Evolutionary conservation across 1,284 basidiomycete genomes (phyloP).

Genomic region (Cryptococcus floricola): DNA sequence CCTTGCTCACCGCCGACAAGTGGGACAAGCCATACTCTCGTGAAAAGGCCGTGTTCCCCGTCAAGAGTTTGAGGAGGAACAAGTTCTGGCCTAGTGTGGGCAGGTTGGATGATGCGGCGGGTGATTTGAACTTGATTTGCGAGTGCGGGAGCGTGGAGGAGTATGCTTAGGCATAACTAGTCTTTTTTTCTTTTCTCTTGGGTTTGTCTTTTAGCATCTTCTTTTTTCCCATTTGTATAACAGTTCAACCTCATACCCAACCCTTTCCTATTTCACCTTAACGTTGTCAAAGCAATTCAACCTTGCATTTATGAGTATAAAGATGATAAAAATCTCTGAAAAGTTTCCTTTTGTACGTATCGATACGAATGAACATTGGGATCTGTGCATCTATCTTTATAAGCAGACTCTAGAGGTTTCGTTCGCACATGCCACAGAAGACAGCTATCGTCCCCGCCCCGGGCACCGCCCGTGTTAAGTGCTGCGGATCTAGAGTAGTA

Average conservation of each 20-base stretch:
- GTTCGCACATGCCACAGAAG: too few species aligned
- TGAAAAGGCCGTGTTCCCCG: slow-evolving; percentile 76
- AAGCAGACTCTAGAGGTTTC: too few species aligned
- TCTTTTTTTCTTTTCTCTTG: not conserved
- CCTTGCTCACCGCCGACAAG: slow-evolving; percentile 66
- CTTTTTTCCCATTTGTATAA: not conserved
- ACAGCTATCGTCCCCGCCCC: too few species aligned
- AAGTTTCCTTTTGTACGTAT: too few species aligned
- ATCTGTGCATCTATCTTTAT: too few species aligned
- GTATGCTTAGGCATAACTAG: slow-evolving; percentile 31
- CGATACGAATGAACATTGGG: too few species aligned
- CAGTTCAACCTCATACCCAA: slow-evolving; percentile 6
- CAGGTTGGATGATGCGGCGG: slow-evolving; percentile 73
- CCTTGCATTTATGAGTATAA: slow-evolving; percentile 11
- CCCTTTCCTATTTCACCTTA: not conserved
- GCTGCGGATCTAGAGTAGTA: too few species aligned
- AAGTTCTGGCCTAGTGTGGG: slow-evolving; percentile 94
- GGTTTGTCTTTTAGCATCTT: not conserved
- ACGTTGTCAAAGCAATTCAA: slow-evolving; percentile 16
- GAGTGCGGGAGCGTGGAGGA: slow-evolving; percentile 88
- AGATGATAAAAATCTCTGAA: not conserved
- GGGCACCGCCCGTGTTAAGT: too few species aligned
- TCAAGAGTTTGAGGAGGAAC: slow-evolving; percentile 69
- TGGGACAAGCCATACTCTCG: slow-evolving; percentile 90
- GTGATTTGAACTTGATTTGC: slow-evolving; percentile 56